Base-by-base conservation (phyloP, 257 asterid genomes). In the Solanum rostratum region DNA sequence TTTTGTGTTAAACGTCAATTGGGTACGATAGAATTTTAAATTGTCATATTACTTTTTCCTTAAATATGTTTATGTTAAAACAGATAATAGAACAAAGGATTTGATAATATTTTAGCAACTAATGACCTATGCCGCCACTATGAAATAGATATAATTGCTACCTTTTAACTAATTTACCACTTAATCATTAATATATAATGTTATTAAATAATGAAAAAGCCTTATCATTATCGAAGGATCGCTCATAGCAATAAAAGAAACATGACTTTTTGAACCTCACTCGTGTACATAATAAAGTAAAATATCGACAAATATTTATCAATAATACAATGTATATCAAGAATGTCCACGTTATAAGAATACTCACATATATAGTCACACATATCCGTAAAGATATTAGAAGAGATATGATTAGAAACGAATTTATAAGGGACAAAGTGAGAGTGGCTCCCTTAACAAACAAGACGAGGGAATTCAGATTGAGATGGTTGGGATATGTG, bases 41-140 rank as follows among this genome's bases (percentile, higher is more conserved):
- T 65, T 65, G 45, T 27, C 7, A 16, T 14, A 29, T 29, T 59
- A 59, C 29, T 59, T 59, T 65, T 39, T 73, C 6, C 19, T 39
- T 45, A 74, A 20, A 74, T 74, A 39, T 45, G 37, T 76, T 59
- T 63, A 63, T 20, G 70, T 27, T 63, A 52, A 74, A 62, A 62
- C 46, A 29, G n/a, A 16, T 10, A 13, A 33, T 10, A 43, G 24
- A 27, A 39, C 11, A 20, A 20, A 45, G 39, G 29, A 81, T 29
- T 39, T 81, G 43, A 43, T 29, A 86, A 71, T 88, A 81, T 19
- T 73, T 65, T 1, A 10, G 63, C 24, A 88, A 62, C 91, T 83
- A 88, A 87, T 94, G 97, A 92, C 87, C 89, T 90, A 91, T 91
- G 95, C 94, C 87, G 87, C 89, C 95, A 93, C 87, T 87, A 88